phyloP scores from a whole-genome alignment of 306 rosid species.

The Dryas alaskensis region DNA sequence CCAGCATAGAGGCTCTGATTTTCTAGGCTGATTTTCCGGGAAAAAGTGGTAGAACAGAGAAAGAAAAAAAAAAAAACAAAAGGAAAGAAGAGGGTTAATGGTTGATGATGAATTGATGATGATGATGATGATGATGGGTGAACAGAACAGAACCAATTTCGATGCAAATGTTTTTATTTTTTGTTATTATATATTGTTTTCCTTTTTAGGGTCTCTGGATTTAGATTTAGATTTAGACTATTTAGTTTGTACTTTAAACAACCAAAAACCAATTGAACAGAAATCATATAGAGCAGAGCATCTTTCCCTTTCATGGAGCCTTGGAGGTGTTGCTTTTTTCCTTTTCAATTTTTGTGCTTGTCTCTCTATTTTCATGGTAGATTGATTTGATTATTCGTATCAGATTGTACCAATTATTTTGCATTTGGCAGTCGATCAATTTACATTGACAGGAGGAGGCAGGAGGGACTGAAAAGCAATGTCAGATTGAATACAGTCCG shows the following conservation, averaged over 20 bases:
- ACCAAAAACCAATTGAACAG: slow-evolving; percentile 35
- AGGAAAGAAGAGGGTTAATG: background rate
- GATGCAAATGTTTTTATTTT: slow-evolving; percentile 1
- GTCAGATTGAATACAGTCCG: slow-evolving; percentile 5
- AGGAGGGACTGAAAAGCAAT: slow-evolving; percentile 14
- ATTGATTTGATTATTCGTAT: slow-evolving; percentile 24
- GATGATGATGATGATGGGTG: slow-evolving; percentile 15
- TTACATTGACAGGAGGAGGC: slow-evolving; percentile 5
- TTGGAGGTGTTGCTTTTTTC: background rate
- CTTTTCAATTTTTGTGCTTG: background rate
- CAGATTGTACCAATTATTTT: slow-evolving; percentile 16
- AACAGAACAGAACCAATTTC: slow-evolving; percentile 15
- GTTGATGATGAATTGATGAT: slow-evolving; percentile 10
- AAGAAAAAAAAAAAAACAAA: background rate
- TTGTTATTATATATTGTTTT: background rate
- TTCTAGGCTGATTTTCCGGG: slow-evolving; percentile 51
- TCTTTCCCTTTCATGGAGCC: slow-evolving; percentile 32
- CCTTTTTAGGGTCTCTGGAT: slow-evolving; percentile 15
- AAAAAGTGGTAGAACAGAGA: slow-evolving; percentile 7
- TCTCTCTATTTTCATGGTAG: background rate
- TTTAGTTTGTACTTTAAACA: slow-evolving; percentile 33
- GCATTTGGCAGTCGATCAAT: slow-evolving; percentile 3
- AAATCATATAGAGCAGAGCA: slow-evolving; percentile 29
- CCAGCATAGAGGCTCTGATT: slow-evolving; percentile 59
- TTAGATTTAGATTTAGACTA: slow-evolving; percentile 20